phyloP scores from a whole-genome alignment of 352 stramenopile species.

The Phytophthora vignae region DNA sequence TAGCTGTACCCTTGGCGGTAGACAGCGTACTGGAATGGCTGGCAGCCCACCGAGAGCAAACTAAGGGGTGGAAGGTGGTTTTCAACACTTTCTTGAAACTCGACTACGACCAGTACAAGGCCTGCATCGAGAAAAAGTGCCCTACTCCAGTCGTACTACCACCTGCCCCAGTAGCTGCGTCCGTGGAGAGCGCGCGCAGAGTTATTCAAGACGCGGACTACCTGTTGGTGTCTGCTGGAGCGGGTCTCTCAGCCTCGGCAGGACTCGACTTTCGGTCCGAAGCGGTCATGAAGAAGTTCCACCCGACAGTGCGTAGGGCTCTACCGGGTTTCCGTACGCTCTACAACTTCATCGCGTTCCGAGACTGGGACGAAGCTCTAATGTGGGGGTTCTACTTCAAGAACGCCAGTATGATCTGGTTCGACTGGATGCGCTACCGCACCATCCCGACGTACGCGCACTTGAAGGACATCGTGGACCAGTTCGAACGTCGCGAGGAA shows the following conservation, averaged over 20 bases:
- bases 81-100: slow-evolving; percentile 77
- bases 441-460: slow-evolving; percentile 60
- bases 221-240: slow-evolving; percentile 65
- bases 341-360: slow-evolving; percentile 68
- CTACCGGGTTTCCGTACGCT: slow-evolving; percentile 61
- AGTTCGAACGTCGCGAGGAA: slow-evolving; percentile 33
- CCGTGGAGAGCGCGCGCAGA: slow-evolving; percentile 36
- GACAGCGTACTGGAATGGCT: slow-evolving; percentile 64
- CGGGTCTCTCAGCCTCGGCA: slow-evolving; percentile 71
- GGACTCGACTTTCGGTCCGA: slow-evolving; percentile 77
- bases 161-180: slow-evolving; percentile 27
- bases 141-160: slow-evolving; percentile 29
- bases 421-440: slow-evolving; percentile 58
- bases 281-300: slow-evolving; percentile 69
- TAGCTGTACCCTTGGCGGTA: slow-evolving; percentile 56
- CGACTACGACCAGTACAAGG: slow-evolving; percentile 67
- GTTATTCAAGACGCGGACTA: slow-evolving; percentile 63
- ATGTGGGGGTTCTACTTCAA: slow-evolving; percentile 77
- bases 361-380: slow-evolving; percentile 45
- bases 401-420: slow-evolving; percentile 64
- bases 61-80: slow-evolving; percentile 55
- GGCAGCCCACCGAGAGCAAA: slow-evolving; percentile 40
- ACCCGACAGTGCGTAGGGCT: slow-evolving; percentile 50
- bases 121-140: slow-evolving; percentile 34
- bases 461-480: slow-evolving; percentile 53